Evolutionary conservation across 352 stramenopile species (phyloP).

Genomic region (Phytopythium helicoides): DNA sequence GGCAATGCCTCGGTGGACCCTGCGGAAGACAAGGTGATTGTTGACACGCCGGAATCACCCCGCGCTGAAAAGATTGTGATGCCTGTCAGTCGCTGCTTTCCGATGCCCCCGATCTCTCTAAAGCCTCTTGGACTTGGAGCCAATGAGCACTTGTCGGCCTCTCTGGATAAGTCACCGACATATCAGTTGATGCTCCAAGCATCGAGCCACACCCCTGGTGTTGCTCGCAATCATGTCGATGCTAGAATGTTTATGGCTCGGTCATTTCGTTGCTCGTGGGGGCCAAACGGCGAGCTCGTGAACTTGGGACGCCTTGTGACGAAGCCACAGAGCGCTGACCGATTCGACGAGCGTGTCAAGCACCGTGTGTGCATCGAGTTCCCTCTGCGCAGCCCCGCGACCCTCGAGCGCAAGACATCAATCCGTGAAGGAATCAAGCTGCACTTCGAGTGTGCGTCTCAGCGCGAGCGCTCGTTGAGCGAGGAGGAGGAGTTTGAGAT

Average conservation of each 20-base stretch:
- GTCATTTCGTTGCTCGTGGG: constrained; percentile 82
- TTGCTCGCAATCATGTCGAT: constrained; percentile 57
- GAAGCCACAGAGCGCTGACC: constrained; percentile 11
- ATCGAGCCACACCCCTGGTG: constrained; percentile 21
- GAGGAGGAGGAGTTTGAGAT: constrained; percentile 23
- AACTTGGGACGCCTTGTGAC: constrained; percentile 53
- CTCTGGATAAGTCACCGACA: constrained; percentile 48
- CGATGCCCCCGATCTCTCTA: constrained; percentile 10
- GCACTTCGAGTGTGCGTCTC: constrained; percentile 51
- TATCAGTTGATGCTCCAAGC: constrained; percentile 67
- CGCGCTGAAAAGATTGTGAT: neutral
- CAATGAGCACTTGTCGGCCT: constrained; percentile 19
- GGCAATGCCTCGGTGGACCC: neutral
- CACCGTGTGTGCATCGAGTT: constrained; percentile 50
- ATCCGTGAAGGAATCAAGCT: constrained; percentile 55
- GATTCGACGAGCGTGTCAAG: constrained; percentile 14
- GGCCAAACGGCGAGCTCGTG: constrained; percentile 69
- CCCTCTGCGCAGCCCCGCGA: constrained; percentile 33
- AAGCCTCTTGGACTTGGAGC: constrained; percentile 40
- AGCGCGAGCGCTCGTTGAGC: constrained; percentile 9
- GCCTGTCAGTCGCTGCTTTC: constrained; percentile 1
- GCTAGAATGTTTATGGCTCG: constrained; percentile 71
- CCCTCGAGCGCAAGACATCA: constrained; percentile 24
- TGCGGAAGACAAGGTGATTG: neutral
- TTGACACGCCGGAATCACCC: constrained; percentile 9